phyloP scores from a whole-genome alignment of 495 filamentous ascomycete genomes.

The Pseudoneurospora amorphoporcata region DNA sequence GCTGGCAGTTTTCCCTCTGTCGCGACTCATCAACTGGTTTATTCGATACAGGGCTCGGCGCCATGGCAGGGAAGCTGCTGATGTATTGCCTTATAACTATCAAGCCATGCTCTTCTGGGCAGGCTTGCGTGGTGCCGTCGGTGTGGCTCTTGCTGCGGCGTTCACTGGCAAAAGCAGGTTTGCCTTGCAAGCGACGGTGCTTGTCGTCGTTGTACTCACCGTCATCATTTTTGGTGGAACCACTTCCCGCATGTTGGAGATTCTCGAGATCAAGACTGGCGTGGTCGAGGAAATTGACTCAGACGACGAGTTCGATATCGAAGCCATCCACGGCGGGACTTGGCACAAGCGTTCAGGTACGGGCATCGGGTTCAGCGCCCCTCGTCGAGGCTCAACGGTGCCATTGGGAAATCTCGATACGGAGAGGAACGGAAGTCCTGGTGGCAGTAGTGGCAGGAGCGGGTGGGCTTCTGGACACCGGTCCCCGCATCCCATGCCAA shows the following conservation, averaged over 20 bases:
- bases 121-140: conserved; percentile 88
- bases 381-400: conserved; percentile 43
- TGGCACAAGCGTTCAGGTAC: conserved; percentile 66
- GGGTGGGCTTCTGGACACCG: conserved; percentile 46
- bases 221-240: conserved; percentile 98
- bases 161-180: conserved; percentile 67
- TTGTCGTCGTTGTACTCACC: conserved; percentile 93
- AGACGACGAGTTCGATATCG: conserved; percentile 97
- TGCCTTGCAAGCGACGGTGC: conserved; percentile 77
- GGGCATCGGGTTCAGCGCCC: conserved; percentile 67
- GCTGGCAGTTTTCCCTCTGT: conserved; percentile 89
- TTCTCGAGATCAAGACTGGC: conserved; percentile 84
- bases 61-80: conserved; percentile 62
- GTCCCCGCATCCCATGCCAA: conserved; percentile 29
- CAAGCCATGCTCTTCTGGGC: conserved; percentile 99
- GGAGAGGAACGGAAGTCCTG: conserved; percentile 17
- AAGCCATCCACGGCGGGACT: conserved; percentile 58
- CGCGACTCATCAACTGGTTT: conserved; percentile 83
- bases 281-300: conserved; percentile 94
- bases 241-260: conserved; percentile 97
- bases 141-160: conserved; percentile 89
- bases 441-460: conserved; percentile 19
- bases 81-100: conserved; percentile 86
- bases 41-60: conserved; percentile 80
- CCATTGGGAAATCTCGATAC: conserved; percentile 43